phyloP scores from a whole-genome alignment of 345 rosid species.

The Bruguiera sexangula region DNA sequence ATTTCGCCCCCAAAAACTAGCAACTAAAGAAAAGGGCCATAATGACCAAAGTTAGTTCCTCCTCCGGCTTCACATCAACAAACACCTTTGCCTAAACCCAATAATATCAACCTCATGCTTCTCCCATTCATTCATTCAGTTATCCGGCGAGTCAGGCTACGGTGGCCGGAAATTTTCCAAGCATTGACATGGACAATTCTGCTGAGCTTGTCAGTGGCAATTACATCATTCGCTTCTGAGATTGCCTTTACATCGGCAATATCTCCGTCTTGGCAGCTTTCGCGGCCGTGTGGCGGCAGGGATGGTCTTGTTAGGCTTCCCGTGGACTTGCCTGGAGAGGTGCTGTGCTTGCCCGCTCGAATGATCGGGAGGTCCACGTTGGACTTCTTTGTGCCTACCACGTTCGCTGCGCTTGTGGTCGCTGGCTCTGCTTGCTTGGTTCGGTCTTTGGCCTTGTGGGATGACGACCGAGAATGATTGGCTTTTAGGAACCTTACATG shows the following conservation, averaged over 20 bases:
- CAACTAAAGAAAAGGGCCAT: background rate
- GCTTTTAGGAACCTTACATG: too few species aligned
- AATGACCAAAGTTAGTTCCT: background rate
- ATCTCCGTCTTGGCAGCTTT: constrained; percentile 22
- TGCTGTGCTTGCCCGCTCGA: constrained; percentile 29
- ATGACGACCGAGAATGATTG: too few species aligned
- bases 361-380: constrained; percentile 30
- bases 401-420: constrained; percentile 35
- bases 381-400: constrained; percentile 39
- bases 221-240: constrained; percentile 33
- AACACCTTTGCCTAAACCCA: background rate
- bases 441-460: too few species aligned
- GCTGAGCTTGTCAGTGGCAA: constrained; percentile 24
- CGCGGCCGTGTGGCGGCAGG: constrained; percentile 15
- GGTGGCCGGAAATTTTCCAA: constrained; percentile 11
- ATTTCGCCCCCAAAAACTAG: background rate
- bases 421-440: constrained; percentile 23
- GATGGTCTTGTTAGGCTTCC: constrained; percentile 33
- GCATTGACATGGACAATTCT: constrained; percentile 35
- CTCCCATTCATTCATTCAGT: background rate
- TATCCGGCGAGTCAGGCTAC: background rate
- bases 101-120: background rate
- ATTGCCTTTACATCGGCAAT: constrained; percentile 36
- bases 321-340: constrained; percentile 29
- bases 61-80: too few species aligned